Base-by-base conservation (phyloP, 192 early-diverging fungal genomes). In the Haplosporangium gracile region DNA sequence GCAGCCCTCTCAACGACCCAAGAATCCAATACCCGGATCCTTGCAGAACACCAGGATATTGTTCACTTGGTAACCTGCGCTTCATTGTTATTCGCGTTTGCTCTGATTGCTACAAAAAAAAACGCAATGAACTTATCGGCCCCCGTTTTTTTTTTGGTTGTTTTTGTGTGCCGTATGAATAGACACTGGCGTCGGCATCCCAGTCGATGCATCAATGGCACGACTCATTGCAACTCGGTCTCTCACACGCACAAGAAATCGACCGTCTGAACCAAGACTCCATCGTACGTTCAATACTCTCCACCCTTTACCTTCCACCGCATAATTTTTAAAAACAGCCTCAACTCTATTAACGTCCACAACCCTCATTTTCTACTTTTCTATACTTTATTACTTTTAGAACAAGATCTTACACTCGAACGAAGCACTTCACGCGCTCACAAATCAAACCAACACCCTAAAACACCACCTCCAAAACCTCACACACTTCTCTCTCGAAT, bases 1-100 rank as follows among this genome's bases (percentile, higher is more conserved):
- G 68, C 55, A 8, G 80, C 80, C 6, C 47, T 81, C 22, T 71
- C 74, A 3, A 40, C 34, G 29, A 40, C 75, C 20, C 80, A 81
- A 13, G 80, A 75, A 0, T 18, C n/a, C 29, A 73, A 75, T 4
- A 34, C 20, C 11, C 36, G 39, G 18, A 24, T 81, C 3, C 22
- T 81, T 10, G 4, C 60, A 40, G 80, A 70, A 10, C 55, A 73
- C 20, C 80, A 75, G 8, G 32, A 6, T 0, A 55, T 20, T 24
- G 39, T 81, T 5, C 42, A 75, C 45, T 65, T 34, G 47, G 80
- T 81, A 75, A 10, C 15, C 6, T 26, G 36, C 5, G 49, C 15
- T 29, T 65, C 13, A 15, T 4, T 32, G 13, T 65, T 11, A 29
- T 65, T 65, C 3, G 3, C n/a, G 26, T 65, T 2, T 65, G 26